Evolutionary conservation across 352 stramenopile genomes (phyloP), one percentile per base, ranked within the genome.

Genomic region (Pilasporangium apinafurcum): DNA sequence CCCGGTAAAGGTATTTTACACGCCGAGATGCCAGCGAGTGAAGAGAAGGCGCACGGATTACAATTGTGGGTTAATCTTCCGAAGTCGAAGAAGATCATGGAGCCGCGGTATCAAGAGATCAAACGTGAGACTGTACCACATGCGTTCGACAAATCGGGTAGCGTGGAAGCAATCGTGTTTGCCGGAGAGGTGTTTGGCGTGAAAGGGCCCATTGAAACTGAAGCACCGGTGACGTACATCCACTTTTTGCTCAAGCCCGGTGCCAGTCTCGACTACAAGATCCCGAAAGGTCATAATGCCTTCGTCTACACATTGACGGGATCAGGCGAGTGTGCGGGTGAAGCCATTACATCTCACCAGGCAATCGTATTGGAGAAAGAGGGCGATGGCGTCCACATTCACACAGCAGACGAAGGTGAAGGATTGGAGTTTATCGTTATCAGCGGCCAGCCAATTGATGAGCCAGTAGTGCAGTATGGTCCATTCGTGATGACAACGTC

Each of bases 401-500:
- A n/a, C n/a, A 54, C 54, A 4, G 59, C 56, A n/a, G 53, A 59
- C 2, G 46, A 58, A 24, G 41, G 53, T 5, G 46, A 65, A 1
- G 52, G 48, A 0, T 24, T 83, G 5, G 64, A 86, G 60, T 82
- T 85, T 32, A 72, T 86, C 22, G 53, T 83, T 18, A 64, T 83
- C 39, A 70, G 47, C 30, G 73, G 70, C 14, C 42, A 80, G 50
- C 76, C 73, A 1, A 33, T 89, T 31, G 65, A 82, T 36, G 76
- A 89, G 40, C 65, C 68, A 6, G 60, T 86, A 8, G 64, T 75
- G 27, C 74, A 83, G 44, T 75, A 89, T 36, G 76, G 76, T 10
- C 73, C 76, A 17, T 88, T 86, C 34, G 73, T 88, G 40, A 88
- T 88, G 73, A 84, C 53, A 25, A 81, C 63, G 25, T 39, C 67